phyloP scores from a whole-genome alignment of 352 stramenopile species.

The Vaucheria bursata region DNA sequence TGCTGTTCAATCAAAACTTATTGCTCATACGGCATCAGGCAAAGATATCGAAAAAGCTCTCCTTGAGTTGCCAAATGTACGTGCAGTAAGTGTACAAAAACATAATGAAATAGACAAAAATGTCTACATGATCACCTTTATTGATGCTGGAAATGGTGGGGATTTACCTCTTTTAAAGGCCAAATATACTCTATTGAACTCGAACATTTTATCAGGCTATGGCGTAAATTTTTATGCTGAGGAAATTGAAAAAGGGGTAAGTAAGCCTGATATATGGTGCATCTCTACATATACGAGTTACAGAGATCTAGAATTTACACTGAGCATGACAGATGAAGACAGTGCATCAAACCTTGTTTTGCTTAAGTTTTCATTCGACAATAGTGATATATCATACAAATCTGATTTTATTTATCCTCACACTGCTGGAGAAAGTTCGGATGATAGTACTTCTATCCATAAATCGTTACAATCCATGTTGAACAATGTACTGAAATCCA shows the following conservation, averaged over 20 bases:
- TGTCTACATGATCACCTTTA: background rate
- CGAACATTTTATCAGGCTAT: slow-evolving; percentile 8
- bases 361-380: slow-evolving; percentile 23
- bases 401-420: background rate
- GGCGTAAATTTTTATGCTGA: slow-evolving; percentile 15
- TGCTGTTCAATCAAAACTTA: background rate
- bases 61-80: background rate
- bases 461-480: background rate
- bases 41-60: background rate
- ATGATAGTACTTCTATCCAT: background rate
- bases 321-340: slow-evolving; percentile 15
- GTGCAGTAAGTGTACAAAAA: background rate
- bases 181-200: background rate
- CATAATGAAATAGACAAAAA: background rate
- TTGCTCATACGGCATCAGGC: background rate
- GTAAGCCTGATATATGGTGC: slow-evolving; percentile 30
- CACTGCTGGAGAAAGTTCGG: background rate
- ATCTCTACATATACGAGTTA: slow-evolving; percentile 25
- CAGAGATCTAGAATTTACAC: slow-evolving; percentile 6
- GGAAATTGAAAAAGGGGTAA: slow-evolving; percentile 10
- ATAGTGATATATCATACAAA: background rate
- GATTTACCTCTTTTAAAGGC: slow-evolving; percentile 21
- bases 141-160: slow-evolving; percentile 2
- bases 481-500: background rate
- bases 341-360: slow-evolving; percentile 4